phyloP scores from a whole-genome alignment of 805 yeast genomes.

The Martiniozyma abietophila region DNA sequence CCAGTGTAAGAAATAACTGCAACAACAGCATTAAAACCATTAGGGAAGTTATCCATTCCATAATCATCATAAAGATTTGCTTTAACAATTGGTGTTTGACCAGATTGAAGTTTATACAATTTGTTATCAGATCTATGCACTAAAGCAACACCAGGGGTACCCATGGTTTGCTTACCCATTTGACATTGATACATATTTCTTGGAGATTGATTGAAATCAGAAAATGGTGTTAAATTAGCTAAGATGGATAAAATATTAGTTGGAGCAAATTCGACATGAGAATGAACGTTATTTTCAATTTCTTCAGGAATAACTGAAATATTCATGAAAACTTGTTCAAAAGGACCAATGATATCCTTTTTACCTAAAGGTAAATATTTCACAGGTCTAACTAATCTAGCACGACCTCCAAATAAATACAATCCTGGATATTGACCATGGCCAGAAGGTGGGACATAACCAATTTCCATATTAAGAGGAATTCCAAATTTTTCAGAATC shows the following conservation, averaged over 20 bases:
- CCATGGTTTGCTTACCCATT: conserved; percentile 99
- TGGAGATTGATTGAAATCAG: conserved; percentile 98
- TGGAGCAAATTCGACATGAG: conserved; percentile 92
- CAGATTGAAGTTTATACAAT: conserved; percentile 83
- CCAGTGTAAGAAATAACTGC: conserved; percentile 99
- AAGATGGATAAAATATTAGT: conserved; percentile 89
- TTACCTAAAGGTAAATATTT: conserved; percentile 79
- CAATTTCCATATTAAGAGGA: conserved; percentile 84
- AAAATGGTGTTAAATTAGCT: conserved; percentile 95
- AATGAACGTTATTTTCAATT: conserved; percentile 68
- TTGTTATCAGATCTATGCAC: conserved; percentile 91
- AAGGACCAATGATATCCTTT: conserved; percentile 88
- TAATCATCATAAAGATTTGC: conserved; percentile 90
- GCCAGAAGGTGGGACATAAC: conserved; percentile 91
- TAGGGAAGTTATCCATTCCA: conserved; percentile 97
- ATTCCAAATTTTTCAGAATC: conserved; percentile 50
- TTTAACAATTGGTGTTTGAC: conserved; percentile 95
- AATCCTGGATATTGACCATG: conserved; percentile 98
- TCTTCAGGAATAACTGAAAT: conserved; percentile 92
- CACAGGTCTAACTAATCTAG: conserved; percentile 95
- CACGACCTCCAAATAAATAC: conserved; percentile 80
- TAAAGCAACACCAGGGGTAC: conserved; percentile 97
- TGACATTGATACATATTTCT: conserved; percentile 99
- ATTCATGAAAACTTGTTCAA: conserved; percentile 95
- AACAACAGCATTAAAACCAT: conserved; percentile 96